Percentiles rank a stretch among this genome's conserved stretches.
Evolutionary conservation across 2,329 filamentous ascomycete genomes (phyloP).

Genomic region (Trichophyton simii): DNA sequence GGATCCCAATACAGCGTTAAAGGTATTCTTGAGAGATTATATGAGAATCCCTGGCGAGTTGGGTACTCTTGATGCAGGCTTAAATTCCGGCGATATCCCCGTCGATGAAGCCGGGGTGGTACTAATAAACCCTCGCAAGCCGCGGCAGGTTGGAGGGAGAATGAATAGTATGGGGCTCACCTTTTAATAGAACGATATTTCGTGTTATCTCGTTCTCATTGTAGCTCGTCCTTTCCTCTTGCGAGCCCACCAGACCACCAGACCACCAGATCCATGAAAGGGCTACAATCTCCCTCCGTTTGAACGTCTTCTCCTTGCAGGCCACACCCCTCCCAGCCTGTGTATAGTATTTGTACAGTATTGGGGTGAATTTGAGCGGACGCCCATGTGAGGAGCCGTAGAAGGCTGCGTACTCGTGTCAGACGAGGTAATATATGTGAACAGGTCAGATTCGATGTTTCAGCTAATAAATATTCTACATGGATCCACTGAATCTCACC

Average conservation of each 20-base stretch:
- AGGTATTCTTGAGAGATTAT: conserved; percentile 25
- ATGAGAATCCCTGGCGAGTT: conserved; percentile 23
- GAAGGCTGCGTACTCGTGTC: neutral
- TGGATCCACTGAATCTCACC: too few relatives aligned
- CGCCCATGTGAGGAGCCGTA: too few relatives aligned
- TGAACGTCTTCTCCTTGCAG: neutral
- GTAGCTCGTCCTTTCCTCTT: neutral
- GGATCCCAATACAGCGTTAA: conserved; percentile 28
- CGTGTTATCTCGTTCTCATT: neutral
- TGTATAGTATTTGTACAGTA: neutral
- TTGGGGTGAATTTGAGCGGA: neutral
- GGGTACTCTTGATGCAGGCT: conserved; percentile 10
- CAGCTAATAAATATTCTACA: too few relatives aligned
- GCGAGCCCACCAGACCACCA: neutral
- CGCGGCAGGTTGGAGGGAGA: neutral
- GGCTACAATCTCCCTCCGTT: neutral
- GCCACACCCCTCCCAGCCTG: neutral
- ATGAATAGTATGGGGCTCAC: conserved; percentile 2
- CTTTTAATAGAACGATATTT: neutral
- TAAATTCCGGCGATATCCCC: conserved; percentile 16
- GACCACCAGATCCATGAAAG: neutral
- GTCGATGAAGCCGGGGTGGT: conserved; percentile 26
- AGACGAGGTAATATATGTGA: too few relatives aligned
- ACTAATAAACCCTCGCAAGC: neutral
- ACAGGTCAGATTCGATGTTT: too few relatives aligned